phyloP scores from a whole-genome alignment of 768 basidiomycete genomes.

The Tephrocybe sp. region DNA sequence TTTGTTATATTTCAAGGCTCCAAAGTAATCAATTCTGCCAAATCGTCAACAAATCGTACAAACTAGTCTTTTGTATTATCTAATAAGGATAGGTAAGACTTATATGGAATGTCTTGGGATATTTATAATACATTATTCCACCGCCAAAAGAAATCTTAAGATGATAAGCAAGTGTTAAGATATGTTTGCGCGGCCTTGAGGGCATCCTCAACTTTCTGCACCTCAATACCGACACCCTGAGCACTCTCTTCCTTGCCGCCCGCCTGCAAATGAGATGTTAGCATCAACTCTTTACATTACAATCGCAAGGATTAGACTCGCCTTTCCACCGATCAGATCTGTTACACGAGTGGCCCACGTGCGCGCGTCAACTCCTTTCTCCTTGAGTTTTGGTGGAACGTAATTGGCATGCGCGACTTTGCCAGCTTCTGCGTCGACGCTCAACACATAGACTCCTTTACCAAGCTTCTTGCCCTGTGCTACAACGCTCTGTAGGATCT shows the following conservation, averaged over 20 bases:
- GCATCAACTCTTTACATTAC: not conserved
- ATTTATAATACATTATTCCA: constrained; percentile 36
- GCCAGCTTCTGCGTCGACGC: constrained; percentile 60
- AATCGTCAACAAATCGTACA: no score
- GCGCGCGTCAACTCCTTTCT: constrained; percentile 76
- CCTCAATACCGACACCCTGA: constrained; percentile 81
- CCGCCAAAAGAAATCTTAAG: constrained; percentile 14
- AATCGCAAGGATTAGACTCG: constrained; percentile 27
- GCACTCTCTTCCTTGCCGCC: constrained; percentile 94
- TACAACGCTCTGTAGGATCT: constrained; percentile 78
- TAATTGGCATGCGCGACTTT: constrained; percentile 90
- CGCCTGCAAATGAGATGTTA: constrained; percentile 47
- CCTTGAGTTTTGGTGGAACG: constrained; percentile 58
- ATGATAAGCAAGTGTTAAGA: constrained; percentile 18
- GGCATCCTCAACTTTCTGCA: constrained; percentile 66
- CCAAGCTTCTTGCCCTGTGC: constrained; percentile 76
- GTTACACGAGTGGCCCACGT: constrained; percentile 82
- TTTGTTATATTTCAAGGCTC: constrained; percentile 5
- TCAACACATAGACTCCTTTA: constrained; percentile 90
- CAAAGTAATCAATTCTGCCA: no score
- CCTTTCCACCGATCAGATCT: constrained; percentile 89
- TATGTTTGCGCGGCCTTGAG: constrained; percentile 53
- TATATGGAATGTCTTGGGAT: constrained; percentile 22
- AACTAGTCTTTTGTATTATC: no score
- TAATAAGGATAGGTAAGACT: no score